Base-by-base conservation (phyloP, 1,284 basidiomycete species). In the Tilletia caries region DNA sequence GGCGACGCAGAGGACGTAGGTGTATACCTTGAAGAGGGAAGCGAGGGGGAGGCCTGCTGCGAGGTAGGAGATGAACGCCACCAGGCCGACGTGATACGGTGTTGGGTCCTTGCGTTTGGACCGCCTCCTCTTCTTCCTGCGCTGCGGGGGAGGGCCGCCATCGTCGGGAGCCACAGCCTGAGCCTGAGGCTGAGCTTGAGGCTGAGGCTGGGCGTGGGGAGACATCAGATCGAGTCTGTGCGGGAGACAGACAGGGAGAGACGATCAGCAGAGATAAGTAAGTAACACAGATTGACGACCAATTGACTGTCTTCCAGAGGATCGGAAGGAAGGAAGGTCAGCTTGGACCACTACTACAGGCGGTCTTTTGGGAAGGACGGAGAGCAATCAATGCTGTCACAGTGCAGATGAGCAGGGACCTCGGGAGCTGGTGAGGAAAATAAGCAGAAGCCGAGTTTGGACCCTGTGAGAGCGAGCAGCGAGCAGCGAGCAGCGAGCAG, bases 21-120 rank as follows among this genome's bases (percentile, higher is more conserved):
- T 75, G 70, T 80, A 80, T 4, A 76, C 75, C 64, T 76, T 78
- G 73, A 79, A 80, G 72, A 79, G 75, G 65, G 73, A 77, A 0
- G 79, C 75, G 23, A 79, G 69, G 0, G 76, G 77, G 72, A 80
- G 73, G 2, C 79, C 77, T 50, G 78, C 76, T 12, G 74, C 77
- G 27, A 80, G 64, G 48, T 70, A 74, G 46, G 75, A 71, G 12
- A 80, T 62, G n/a, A 79, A 71, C n/a, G 75, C 71, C 29, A 80
- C 75, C 3, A 79, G 71, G 29, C 78, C 79, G 76, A 80, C 79
- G 54, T 78, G 75, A 64, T 80, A 78, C 34, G 58, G 58, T 62
- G 58, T 29, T 62, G 27, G 58, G 8, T 33, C 13, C 32, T 29
- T 25, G 52, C 25, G 52, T 23, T 54, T 54, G 12, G 18, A 27